Evolutionary conservation across 192 early-diverging fungal genomes (phyloP).

Genomic region (Coemansia interrupta): DNA sequence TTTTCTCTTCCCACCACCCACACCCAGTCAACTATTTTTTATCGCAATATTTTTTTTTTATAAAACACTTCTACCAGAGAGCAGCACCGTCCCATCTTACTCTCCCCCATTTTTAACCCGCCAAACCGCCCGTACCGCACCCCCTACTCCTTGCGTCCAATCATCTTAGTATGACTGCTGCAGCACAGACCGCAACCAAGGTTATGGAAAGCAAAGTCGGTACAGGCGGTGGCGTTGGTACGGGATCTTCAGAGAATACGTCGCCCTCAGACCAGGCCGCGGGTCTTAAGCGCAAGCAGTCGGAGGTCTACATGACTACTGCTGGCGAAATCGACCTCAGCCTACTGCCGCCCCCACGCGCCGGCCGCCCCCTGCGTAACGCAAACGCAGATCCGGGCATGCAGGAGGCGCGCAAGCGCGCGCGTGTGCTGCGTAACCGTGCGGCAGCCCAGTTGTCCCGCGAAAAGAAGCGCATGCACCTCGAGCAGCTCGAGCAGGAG

Average conservation of each 20-base stretch:
- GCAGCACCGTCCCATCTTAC: too few species aligned
- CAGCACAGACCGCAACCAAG: conserved; percentile 9
- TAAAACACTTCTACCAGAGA: too few species aligned
- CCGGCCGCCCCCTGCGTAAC: conserved; percentile 39
- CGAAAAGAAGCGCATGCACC: conserved; percentile 84
- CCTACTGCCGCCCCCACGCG: conserved; percentile 38
- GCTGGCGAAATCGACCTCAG: conserved; percentile 42
- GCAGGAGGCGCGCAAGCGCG: conserved; percentile 55
- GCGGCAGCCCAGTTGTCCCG: conserved; percentile 82
- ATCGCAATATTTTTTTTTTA: too few species aligned
- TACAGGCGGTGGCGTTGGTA: conserved; percentile 33
- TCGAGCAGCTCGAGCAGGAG: conserved; percentile 71
- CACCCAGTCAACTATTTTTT: too few species aligned
- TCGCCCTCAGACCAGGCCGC: conserved; percentile 6
- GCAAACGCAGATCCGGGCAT: conserved; percentile 41
- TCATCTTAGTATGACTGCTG: conserved; percentile 2
- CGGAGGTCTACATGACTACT: conserved; percentile 15
- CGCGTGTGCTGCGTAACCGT: conserved; percentile 87
- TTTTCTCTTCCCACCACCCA: too few species aligned
- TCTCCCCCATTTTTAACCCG: neutral
- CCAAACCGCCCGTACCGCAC: too few species aligned
- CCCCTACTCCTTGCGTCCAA: neutral
- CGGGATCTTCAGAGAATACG: conserved; percentile 6
- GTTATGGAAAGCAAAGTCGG: conserved; percentile 18
- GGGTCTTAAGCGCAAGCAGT: conserved; percentile 44